Base-by-base conservation (phyloP, 2,329 filamentous ascomycete species). In the Pseudohalonectria lignicola region DNA sequence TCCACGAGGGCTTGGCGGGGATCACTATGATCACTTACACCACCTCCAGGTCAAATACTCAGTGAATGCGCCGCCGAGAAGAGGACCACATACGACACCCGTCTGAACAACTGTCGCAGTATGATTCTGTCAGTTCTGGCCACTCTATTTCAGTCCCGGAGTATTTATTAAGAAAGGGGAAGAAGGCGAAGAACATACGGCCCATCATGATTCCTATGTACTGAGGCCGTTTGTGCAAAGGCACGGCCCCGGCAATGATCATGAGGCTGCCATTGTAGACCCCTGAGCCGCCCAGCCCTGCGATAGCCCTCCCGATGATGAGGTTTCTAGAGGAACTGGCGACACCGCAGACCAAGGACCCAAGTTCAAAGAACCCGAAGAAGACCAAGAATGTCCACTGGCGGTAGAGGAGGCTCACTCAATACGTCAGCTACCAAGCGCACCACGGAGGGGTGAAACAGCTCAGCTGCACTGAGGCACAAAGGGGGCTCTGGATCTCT, bases 281-380 rank as follows among this genome's bases (percentile, higher is more conserved):
- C 0, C 67, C 74, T 2, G 71, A 62, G 1, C 59, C 61, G 2
- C 74, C 74, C 0, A 67, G 43, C 0, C 74, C 74, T 0, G 73
- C 67, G 3, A 78, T 53, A 3, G 68, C 66, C 4, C 74, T 63
- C 2, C 72, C 71, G 8, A 67, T 49, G 37, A 78, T 77, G 37
- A 78, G 62, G 57, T 70, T 69, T 0, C 53, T 45, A 0, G 68
- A 71, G 9, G 59, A 67, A 1, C 49, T 55, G 0, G 73, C 65
- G 36, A 62, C 44, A 39, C 55, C 74, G 43, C 72, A 77, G n/a
- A 79, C 51, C 4, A 71, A 45, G 0, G 67, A 73, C 2, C 74
- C 74, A 1, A 75, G 17, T 47, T 76, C 71, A 43, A 79, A 78
- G 30, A 74, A 39, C 26, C 53, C 45, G 20, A 78, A 57, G 31